A percentile compares a stretch with the other conserved stretches of the same genome.
phyloP scores from a whole-genome alignment of 257 asterid species.

The Salvia hispanica region DNA sequence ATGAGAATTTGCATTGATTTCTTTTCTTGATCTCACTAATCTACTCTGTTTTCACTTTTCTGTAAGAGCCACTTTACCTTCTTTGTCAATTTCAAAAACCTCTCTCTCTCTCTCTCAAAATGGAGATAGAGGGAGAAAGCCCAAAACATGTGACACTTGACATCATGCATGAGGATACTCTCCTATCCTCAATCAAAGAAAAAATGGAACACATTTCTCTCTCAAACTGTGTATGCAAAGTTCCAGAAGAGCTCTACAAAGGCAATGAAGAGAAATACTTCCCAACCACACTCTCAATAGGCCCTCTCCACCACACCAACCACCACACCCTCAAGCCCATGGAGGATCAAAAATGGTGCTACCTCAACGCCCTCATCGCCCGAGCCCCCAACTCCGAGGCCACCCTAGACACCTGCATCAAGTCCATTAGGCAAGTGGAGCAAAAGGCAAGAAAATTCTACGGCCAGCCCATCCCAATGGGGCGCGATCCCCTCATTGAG shows the following conservation, averaged over 20 bases:
- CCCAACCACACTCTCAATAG: conserved; percentile 52
- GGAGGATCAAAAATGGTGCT: conserved; percentile 53
- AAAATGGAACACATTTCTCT: conserved; percentile 44
- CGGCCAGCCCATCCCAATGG: conserved; percentile 36
- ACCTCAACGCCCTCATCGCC: conserved; percentile 41
- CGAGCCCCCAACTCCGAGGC: conserved; percentile 42
- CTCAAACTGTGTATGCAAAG: conserved; percentile 35
- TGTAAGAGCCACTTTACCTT: not conserved
- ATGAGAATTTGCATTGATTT: not conserved
- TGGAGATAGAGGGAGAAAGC: conserved; percentile 31
- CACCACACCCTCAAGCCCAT: conserved; percentile 21
- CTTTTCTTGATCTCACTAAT: not conserved
- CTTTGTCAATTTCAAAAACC: not conserved
- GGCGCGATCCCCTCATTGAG: conserved; percentile 43
- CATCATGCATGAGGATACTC: conserved; percentile 34
- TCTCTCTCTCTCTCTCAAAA: conserved; percentile 6
- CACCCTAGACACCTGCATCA: conserved; percentile 43
- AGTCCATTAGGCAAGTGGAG: conserved; percentile 38
- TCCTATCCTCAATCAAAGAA: conserved; percentile 45
- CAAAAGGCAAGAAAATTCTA: conserved; percentile 49
- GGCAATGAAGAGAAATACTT: conserved; percentile 32
- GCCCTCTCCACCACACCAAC: conserved; percentile 55
- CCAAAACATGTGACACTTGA: conserved; percentile 35
- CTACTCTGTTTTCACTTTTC: not conserved
- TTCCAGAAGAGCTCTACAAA: conserved; percentile 32